Conservation (phyloP, 208 protist species). For the Acanthamoeba triangularis region DNA sequence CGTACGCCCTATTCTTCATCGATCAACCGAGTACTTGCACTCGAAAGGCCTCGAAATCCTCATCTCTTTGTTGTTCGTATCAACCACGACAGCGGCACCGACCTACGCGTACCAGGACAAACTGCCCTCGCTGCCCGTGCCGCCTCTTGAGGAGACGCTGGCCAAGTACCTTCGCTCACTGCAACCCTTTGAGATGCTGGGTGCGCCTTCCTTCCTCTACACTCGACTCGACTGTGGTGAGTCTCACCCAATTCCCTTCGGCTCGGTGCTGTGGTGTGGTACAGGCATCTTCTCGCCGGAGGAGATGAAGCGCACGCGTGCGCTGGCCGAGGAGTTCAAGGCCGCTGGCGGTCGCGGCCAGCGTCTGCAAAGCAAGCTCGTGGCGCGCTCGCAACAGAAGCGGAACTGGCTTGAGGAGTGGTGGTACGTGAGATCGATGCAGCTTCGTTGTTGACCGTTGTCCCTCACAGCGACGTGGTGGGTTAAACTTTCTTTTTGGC, state of each 20-base stretch:
- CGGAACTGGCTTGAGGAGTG: constrained; percentile 49
- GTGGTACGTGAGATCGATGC: constrained; percentile 21
- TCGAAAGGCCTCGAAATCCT: no score
- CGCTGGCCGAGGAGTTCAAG: constrained; percentile 40
- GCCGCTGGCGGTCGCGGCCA: constrained; percentile 17
- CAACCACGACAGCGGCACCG: neutral
- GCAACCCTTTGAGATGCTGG: constrained; percentile 47
- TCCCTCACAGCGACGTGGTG: neutral
- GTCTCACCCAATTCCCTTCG: neutral
- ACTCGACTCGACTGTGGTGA: neutral
- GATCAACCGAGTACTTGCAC: no score
- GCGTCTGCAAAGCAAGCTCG: constrained; percentile 39
- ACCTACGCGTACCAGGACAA: constrained; percentile 51
- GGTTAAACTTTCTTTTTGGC: no score
- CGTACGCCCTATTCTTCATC: neutral
- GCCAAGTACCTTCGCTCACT: constrained; percentile 50
- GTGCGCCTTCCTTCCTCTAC: neutral
- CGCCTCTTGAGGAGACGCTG: constrained; percentile 43
- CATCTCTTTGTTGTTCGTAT: neutral
- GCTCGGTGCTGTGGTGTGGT: neutral
- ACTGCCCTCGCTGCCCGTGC: constrained; percentile 26
- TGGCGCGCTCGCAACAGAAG: constrained; percentile 19
- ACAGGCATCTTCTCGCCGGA: constrained; percentile 61
- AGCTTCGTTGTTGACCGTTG: no score
- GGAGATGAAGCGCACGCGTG: constrained; percentile 34